phyloP scores from a whole-genome alignment of 2,329 filamentous ascomycete genomes.

The Diaporthe humulicola region DNA sequence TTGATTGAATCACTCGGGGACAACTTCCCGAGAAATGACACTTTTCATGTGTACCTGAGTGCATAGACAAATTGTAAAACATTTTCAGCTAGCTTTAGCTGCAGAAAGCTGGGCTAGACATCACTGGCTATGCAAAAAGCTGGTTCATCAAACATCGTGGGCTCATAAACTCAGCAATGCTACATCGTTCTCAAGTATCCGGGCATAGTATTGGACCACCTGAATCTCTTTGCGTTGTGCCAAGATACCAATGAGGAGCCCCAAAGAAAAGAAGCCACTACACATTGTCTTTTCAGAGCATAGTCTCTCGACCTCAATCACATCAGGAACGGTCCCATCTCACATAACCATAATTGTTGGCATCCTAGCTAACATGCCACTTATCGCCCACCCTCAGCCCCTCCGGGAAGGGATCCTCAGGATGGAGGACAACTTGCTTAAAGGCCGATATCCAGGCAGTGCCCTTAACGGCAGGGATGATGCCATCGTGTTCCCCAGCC shows the following conservation, averaged over 20 bases:
- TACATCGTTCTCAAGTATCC: no score
- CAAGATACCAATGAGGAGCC: background rate
- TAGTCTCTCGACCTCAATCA: background rate
- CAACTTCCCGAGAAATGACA: no score
- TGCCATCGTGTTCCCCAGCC: background rate
- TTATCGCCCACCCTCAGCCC: slow-evolving; percentile 6
- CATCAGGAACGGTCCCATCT: background rate
- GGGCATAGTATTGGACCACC: background rate
- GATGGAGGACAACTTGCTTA: background rate
- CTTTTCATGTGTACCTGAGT: no score
- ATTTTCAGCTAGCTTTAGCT: no score
- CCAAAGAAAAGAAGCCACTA: background rate
- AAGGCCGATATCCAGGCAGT: background rate
- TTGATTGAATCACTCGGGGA: no score
- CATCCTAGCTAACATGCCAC: background rate
- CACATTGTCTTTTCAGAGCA: background rate
- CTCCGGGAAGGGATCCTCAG: background rate
- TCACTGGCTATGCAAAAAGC: no score
- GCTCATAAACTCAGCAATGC: no score
- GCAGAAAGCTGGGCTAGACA: no score
- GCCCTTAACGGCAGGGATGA: background rate
- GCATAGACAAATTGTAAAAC: no score
- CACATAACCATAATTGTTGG: background rate
- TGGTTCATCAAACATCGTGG: no score
- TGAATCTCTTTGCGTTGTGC: background rate